Conservation (phyloP, 1,284 basidiomycete genomes). For the Cutaneotrichosporon sp. region DNA sequence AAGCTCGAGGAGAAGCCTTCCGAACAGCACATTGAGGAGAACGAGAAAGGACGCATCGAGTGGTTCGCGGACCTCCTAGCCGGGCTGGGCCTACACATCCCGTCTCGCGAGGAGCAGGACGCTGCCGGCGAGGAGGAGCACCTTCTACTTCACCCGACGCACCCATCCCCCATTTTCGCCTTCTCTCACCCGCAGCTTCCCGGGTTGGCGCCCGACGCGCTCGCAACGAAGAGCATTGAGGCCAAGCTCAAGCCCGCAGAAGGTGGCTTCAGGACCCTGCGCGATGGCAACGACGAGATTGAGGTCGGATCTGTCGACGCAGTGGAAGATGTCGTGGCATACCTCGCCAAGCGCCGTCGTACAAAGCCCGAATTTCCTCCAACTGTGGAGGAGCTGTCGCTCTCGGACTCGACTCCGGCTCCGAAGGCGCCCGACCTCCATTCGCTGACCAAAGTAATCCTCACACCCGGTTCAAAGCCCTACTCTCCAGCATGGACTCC, state of each 20-base stretch:
- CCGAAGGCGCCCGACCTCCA: constrained; percentile 47
- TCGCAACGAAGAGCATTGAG: constrained; percentile 20
- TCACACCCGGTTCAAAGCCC: constrained; percentile 29
- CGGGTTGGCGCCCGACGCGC: constrained; percentile 15
- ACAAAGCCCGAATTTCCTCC: constrained; percentile 40
- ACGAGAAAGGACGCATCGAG: constrained; percentile 41
- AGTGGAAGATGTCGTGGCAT: constrained; percentile 35
- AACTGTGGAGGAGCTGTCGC: constrained; percentile 14
- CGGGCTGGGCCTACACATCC: constrained; percentile 37
- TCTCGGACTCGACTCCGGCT: constrained; percentile 51
- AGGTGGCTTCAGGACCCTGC: constrained; percentile 45
- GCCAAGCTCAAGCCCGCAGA: constrained; percentile 26
- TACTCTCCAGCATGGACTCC: constrained; percentile 47
- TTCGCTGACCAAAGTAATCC: constrained; percentile 34
- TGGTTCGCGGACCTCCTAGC: constrained; percentile 39
- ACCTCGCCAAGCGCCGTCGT: constrained; percentile 40
- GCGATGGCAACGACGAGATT: constrained; percentile 67
- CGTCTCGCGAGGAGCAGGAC: constrained; percentile 5
- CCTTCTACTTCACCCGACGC: constrained; percentile 43
- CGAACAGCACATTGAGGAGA: constrained; percentile 28
- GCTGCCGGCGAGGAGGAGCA: constrained; percentile 30
- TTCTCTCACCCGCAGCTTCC: constrained; percentile 40
- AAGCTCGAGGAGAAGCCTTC: constrained; percentile 29
- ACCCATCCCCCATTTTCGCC: constrained; percentile 46
- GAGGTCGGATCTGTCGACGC: constrained; percentile 53